These are phyloP conservation scores for Saraca asoca DNA, from an alignment of 331 rosid genomes.

Conservation along the genomic window DNA sequence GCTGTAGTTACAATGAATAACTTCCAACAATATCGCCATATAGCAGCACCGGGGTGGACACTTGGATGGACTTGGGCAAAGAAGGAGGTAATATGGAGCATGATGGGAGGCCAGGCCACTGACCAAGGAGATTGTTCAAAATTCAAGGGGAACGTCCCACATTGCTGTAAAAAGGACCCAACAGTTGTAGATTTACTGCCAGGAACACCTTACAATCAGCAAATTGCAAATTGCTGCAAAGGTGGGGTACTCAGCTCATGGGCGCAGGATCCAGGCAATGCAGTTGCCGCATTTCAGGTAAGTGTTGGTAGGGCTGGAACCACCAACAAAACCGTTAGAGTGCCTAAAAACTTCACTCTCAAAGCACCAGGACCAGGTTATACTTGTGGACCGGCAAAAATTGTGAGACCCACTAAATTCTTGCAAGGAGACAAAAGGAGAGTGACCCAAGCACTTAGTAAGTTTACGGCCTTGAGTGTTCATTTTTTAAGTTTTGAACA, in stretches of 20 bases:
- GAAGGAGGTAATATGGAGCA: constrained; percentile 85
- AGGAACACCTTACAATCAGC: constrained; percentile 83
- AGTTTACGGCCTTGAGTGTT: constrained; percentile 37
- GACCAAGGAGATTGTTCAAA: constrained; percentile 94
- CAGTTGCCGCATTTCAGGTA: constrained; percentile 72
- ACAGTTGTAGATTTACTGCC: constrained; percentile 75
- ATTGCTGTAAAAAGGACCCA: constrained; percentile 73
- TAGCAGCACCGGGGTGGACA: constrained; percentile 79
- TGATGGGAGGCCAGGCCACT: constrained; percentile 75
- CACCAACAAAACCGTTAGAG: constrained; percentile 59
- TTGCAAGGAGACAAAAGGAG: constrained; percentile 66
- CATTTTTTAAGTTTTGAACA: constrained; percentile 1
- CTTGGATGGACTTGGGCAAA: constrained; percentile 88
- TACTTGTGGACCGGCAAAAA: constrained; percentile 67
- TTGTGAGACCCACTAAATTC: constrained; percentile 61
- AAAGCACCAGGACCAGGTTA: constrained; percentile 88
- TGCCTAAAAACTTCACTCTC: constrained; percentile 73
- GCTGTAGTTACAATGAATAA: constrained; percentile 71
- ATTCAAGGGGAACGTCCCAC: constrained; percentile 54
- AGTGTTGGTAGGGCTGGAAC: constrained; percentile 80
- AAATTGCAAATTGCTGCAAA: constrained; percentile 78
- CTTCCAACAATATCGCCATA: constrained; percentile 81
- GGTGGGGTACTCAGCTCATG: constrained; percentile 88
- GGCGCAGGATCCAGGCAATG: constrained; percentile 73
- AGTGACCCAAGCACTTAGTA: constrained; percentile 84